These are phyloP conservation scores for Tetrapyrgos nigripes DNA, from an alignment of 1,284 basidiomycete genomes.

Conservation along the genomic window DNA sequence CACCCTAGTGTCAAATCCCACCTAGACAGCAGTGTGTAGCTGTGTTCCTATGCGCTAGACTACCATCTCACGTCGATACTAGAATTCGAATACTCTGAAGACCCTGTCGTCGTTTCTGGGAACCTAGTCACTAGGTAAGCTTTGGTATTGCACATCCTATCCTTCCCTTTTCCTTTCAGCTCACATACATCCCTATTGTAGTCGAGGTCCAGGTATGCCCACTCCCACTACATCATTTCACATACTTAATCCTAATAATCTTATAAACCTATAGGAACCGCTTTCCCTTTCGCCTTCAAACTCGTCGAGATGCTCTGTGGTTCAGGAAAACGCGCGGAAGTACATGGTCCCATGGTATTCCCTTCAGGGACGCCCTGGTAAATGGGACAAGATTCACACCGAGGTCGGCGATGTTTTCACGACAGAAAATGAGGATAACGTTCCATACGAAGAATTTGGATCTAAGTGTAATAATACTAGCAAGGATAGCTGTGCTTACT, in stretches of 20 bases:
- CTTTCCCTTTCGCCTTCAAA: constrained; percentile 78
- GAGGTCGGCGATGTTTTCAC: neutral
- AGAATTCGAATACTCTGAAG: constrained; percentile 84
- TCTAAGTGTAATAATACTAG: no score
- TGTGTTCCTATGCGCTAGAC: neutral
- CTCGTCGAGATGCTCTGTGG: constrained; percentile 77
- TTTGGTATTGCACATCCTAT: neutral
- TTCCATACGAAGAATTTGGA: no score
- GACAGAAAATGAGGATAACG: no score
- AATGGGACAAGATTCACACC: constrained; percentile 4
- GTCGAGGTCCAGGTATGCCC: constrained; percentile 77
- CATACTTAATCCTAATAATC: neutral
- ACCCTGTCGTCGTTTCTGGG: constrained; percentile 77
- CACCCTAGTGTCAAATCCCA: constrained; percentile 78
- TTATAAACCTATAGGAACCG: constrained; percentile 58
- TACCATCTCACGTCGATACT: neutral
- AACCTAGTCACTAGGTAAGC: constrained; percentile 79
- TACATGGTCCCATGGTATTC: constrained; percentile 81
- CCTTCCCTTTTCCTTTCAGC: neutral
- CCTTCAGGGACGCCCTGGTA: constrained; percentile 59
- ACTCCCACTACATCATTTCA: no score
- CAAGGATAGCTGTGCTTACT: no score
- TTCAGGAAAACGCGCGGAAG: constrained; percentile 67
- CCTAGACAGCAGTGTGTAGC: constrained; percentile 61
- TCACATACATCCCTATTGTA: constrained; percentile 29